Percentiles rank a stretch among this genome's conserved stretches.
Evolutionary conservation across 768 basidiomycete species (phyloP).

Genomic region (Naganishia vishniacii): DNA sequence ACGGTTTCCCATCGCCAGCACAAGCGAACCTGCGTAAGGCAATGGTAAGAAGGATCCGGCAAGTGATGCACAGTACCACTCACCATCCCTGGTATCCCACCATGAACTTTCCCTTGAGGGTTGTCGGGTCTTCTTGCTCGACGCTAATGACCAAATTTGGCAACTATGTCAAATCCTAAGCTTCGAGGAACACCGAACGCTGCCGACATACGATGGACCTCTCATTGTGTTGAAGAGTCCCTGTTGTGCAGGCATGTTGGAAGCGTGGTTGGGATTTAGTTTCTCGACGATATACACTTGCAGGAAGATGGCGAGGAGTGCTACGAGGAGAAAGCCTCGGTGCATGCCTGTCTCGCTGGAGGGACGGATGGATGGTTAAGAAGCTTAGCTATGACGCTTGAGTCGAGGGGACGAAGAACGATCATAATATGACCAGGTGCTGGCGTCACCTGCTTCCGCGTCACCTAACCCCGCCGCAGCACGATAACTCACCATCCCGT

Average conservation of each 20-base stretch:
- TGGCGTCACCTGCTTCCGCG: conserved; percentile 4
- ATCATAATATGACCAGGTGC: not conserved
- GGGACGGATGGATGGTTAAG: too few species aligned
- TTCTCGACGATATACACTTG: conserved; percentile 11
- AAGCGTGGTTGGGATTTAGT: not conserved
- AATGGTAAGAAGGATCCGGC: not conserved
- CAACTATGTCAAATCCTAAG: not conserved
- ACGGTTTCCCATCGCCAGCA: conserved; percentile 62
- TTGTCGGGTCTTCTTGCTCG: conserved; percentile 55
- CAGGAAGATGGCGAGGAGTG: not conserved
- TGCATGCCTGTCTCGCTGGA: not conserved
- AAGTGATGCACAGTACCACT: conserved; percentile 30
- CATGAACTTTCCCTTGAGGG: conserved; percentile 76
- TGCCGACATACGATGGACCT: not conserved
- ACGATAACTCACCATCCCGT: too few species aligned
- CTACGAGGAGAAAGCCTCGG: not conserved
- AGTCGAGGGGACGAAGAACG: not conserved
- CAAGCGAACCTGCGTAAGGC: conserved; percentile 61
- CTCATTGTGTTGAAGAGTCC: not conserved
- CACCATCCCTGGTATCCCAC: conserved; percentile 86
- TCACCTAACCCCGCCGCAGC: too few species aligned
- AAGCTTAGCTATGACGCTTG: too few species aligned
- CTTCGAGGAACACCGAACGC: not conserved
- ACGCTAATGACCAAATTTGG: not conserved
- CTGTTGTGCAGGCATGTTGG: not conserved